Evolutionary conservation across 140 eudicot species (phyloP), one percentile per base, ranked within the genome.

Genomic region (Oenanthe javanica): DNA sequence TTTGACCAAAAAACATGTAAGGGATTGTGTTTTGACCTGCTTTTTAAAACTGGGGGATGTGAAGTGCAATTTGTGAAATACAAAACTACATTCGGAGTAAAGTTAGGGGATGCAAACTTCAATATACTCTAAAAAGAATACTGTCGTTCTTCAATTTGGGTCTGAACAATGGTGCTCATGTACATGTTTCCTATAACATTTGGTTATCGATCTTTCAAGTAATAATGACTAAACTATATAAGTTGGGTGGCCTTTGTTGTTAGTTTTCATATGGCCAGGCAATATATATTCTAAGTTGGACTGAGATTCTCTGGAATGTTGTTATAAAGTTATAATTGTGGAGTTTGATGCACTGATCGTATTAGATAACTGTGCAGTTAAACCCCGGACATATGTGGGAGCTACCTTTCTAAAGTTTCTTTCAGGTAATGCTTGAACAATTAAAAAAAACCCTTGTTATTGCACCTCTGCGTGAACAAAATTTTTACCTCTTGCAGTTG

Each of bases 351-450:
- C 36, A 76, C 63, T 50, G 15, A 77, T 81, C 36, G 72, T 54
- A 55, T 80, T 59, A 83, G 79, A 75, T 61, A 1, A 76, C 45
- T 73, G 49, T 89, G 82, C 95, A 93, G 98, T 83, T 75, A 93
- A 93, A 81, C 96, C 98, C 40, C 84, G 92, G 73, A 84, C 87
- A 21, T 76, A 88, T 77, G 96, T 90, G 21, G 98, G 98, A 85
- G 98, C 97, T 36, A 88, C 90, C 72, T 93, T 93, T 85, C 78
- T 93, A 84, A 91, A 91, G 87, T 87, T 89, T 84, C 96, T 89
- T 91, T 83, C 90, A 82, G 98, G 98, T 93, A 91, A 79, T 42
- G 38, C 48, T 76, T 42, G 25, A 21, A 51, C 36, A 48, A 67
- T 45, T 5, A 54, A 31, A 64, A 80, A 31, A 38, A 42, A 4